These are phyloP conservation scores for Ceratobasidium sp. DNA, from an alignment of 1,284 basidiomycete genomes.

Conservation along the genomic window DNA sequence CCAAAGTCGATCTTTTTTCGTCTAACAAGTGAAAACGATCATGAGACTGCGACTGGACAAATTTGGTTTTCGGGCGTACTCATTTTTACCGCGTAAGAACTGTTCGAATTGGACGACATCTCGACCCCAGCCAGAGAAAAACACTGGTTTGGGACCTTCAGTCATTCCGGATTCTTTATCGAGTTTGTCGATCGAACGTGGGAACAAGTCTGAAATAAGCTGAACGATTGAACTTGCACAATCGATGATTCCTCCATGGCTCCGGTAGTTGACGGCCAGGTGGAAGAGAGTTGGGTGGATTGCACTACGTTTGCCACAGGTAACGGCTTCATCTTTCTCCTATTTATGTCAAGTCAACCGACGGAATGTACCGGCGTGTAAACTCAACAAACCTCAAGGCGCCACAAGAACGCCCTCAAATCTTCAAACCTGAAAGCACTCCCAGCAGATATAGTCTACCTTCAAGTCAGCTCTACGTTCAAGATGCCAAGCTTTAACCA, in stretches of 20 bases:
- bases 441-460: constrained; percentile 69
- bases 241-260: constrained; percentile 33
- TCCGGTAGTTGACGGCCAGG: constrained; percentile 48
- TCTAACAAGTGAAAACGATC: constrained; percentile 2
- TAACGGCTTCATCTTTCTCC: constrained; percentile 26
- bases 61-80: not conserved
- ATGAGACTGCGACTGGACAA: not conserved
- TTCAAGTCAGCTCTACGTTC: constrained; percentile 50
- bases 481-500: not conserved
- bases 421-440: constrained; percentile 76
- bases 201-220: constrained; percentile 69
- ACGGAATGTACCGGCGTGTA: not conserved
- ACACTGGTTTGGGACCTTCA: constrained; percentile 67
- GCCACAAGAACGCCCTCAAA: constrained; percentile 67
- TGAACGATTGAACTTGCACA: constrained; percentile 56
- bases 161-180: constrained; percentile 44
- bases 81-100: constrained; percentile 45
- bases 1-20: constrained; percentile 40
- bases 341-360: not conserved
- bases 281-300: constrained; percentile 61
- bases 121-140: constrained; percentile 63
- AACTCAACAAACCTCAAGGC: constrained; percentile 58
- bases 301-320: constrained; percentile 42
- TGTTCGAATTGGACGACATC: constrained; percentile 62
- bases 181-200: constrained; percentile 64